phyloP scores from a whole-genome alignment of 1,284 basidiomycete genomes.

The Fomes fomentarius region DNA sequence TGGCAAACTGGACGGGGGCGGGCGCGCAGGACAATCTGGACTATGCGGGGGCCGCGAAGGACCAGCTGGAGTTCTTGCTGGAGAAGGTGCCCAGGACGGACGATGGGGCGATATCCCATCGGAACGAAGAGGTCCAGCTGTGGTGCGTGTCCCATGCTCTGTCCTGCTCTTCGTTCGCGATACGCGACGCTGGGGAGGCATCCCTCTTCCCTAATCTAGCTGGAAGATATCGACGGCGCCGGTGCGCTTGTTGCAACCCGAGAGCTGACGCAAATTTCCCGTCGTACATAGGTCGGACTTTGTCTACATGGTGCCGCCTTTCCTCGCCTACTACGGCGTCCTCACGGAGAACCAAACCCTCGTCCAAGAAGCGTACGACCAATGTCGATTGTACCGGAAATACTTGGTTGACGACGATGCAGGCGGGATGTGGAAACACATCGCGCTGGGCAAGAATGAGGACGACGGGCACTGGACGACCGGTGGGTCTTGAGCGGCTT shows the following conservation, averaged over 20 bases:
- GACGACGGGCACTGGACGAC: constrained; percentile 78
- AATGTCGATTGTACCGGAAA: constrained; percentile 78
- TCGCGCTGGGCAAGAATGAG: constrained; percentile 53
- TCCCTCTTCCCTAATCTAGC: too few relatives aligned
- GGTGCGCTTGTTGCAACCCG: too few relatives aligned
- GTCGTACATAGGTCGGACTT: constrained; percentile 66
- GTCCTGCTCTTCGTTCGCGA: too few relatives aligned
- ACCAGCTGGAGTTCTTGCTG: constrained; percentile 76
- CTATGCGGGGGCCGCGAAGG: constrained; percentile 71
- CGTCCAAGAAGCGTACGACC: constrained; percentile 73
- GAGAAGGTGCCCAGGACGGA: constrained; percentile 64
- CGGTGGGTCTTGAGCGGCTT: constrained; percentile 49
- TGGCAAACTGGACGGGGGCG: constrained; percentile 75
- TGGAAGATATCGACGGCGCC: too few relatives aligned
- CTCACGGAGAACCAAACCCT: constrained; percentile 69
- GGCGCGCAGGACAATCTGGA: constrained; percentile 39
- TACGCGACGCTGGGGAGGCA: too few relatives aligned
- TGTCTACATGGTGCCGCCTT: constrained; percentile 91
- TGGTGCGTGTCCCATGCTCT: too few relatives aligned
- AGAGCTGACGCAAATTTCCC: too few relatives aligned
- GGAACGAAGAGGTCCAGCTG: constrained; percentile 64
- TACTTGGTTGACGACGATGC: constrained; percentile 54
- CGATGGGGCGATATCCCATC: constrained; percentile 85
- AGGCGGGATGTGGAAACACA: constrained; percentile 70
- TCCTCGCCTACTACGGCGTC: constrained; percentile 88